Evolutionary conservation across 2,329 filamentous ascomycete species (phyloP), one percentile per base, ranked within the genome.

Genomic region (Seiridium cupressi): DNA sequence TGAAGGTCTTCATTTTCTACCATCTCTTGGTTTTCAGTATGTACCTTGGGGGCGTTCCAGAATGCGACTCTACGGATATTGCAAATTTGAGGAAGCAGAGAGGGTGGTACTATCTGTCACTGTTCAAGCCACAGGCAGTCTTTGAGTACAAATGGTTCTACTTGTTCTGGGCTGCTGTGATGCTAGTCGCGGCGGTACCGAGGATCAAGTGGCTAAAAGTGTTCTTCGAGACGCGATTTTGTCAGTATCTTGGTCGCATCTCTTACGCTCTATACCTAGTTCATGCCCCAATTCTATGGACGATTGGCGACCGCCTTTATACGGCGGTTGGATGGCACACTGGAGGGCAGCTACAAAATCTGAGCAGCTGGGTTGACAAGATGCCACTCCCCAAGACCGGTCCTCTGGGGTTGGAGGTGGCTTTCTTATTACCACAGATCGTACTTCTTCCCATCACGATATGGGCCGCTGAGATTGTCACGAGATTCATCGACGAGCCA

Each of bases 91-190:
- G 77, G 32, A 76, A 77, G 32, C 85, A 81, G 13, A 81, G 84
- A 0, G 86, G 87, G 2, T 89, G 86, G 86, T 79, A 81, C 63
- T 85, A 79, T 63, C 72, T 88, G 11, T 85, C 85, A 0, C 80
- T 79, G 61, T 75, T 90, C 60, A 89, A 88, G 61, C 86, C 87
- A 0, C 85, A 89, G 67, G 87, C 87, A 1, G 83, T 87, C 9
- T 88, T 79, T 64, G 85, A 89, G 68, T 81, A 80, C 68, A 89
- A 89, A 71, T 89, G 86, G 86, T 89, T 89, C 72, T 89, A 81
- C 68, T 78, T 89, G 3, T 87, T 87, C 69, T 84, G 81, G 76
- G 86, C 85, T 0, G 79, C 87, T 1, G 75, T 78, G 32, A 78
- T 87, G 57, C 69, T 88, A 0, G 80, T 91, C 0, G 75, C 81